Evolutionary conservation across 1,284 basidiomycete species (phyloP), one percentile per base, ranked within the genome.

Genomic region (Naganishia albida): DNA sequence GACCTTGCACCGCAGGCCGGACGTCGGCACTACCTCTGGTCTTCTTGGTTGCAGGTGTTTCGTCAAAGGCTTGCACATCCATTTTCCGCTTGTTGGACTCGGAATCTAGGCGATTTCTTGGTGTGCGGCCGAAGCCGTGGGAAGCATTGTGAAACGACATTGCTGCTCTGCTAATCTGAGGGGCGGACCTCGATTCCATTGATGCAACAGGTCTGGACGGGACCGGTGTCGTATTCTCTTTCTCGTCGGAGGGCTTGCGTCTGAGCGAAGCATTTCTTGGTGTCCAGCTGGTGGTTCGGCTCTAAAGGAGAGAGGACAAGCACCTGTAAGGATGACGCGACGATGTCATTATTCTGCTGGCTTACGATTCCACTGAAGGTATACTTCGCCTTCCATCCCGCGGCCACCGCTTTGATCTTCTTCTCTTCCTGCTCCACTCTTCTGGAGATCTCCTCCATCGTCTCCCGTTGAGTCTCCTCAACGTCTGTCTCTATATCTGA

Each of bases 331-430:
- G 16, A 0, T 42, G 20, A 18, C 15, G 2, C 3, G n/a, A 15
- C 16, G 6, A 28, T 3, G 16, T 16, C 3, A 46, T 15, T 23
- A 39, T 25, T 12, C 12, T 34, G n/a, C n/a, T 13, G 16, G 46
- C 67, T 64, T 44, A 64, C 67, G 57, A 69, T 63, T 7, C 65
- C 43, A 16, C 69, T 70, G 38, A 77, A 71, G 4, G 73, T 68
- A 63, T 72, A 81, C 66, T 77, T 77, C n/a, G 69, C 65, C 53
- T 71, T 71, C 78, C 78, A 79, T 0, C 72, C 73, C 23, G 67
- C 67, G 1, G 74, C 75, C 2, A 80, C 72, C 2, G 65, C 62
- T 63, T 72, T 72, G 0, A 75, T 74, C 26, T 70, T 72, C 50
- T 70, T 67, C 28, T 68, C 69, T 26, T 51, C 69, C 16, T 63